These are phyloP conservation scores for Moricandia moricandioides DNA, from an alignment of 345 rosid species.

Conservation along the genomic window DNA sequence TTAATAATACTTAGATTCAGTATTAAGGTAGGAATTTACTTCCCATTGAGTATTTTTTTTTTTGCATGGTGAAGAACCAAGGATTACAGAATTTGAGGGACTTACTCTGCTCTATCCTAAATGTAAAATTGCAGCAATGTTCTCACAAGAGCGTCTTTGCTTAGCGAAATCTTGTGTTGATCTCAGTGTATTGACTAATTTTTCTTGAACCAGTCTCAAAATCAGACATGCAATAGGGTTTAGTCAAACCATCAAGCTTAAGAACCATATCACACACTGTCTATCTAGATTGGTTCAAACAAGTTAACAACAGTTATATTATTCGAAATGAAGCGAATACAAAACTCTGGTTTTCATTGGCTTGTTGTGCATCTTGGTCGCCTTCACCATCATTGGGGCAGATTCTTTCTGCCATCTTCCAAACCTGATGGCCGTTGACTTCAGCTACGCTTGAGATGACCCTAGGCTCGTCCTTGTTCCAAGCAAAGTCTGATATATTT, in stretches of 20 bases:
- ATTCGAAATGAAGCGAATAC: background rate
- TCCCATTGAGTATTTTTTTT: no score
- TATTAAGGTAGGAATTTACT: background rate
- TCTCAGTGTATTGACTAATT: no score
- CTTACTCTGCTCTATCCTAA: no score
- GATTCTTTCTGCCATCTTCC: constrained; percentile 82
- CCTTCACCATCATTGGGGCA: constrained; percentile 40
- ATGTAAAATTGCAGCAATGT: no score
- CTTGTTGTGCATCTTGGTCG: constrained; percentile 17
- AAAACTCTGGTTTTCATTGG: constrained; percentile 11
- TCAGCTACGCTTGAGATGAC: constrained; percentile 78
- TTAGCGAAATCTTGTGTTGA: no score
- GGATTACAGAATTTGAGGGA: no score
- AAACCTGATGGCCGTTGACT: constrained; percentile 68
- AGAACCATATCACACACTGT: constrained; percentile 1
- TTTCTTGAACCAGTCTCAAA: background rate
- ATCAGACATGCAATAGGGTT: background rate
- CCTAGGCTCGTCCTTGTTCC: constrained; percentile 76
- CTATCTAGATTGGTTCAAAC: background rate
- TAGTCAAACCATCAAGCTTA: background rate
- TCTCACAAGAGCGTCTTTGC: no score
- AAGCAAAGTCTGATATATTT: constrained; percentile 80
- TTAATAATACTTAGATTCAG: constrained; percentile 17
- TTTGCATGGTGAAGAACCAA: no score
- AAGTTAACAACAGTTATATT: background rate